A percentile compares a stretch with the other conserved stretches of the same genome.
Evolutionary conservation across 164 flowering plant species (phyloP).

Genomic region (Umbilicus rupestris): DNA sequence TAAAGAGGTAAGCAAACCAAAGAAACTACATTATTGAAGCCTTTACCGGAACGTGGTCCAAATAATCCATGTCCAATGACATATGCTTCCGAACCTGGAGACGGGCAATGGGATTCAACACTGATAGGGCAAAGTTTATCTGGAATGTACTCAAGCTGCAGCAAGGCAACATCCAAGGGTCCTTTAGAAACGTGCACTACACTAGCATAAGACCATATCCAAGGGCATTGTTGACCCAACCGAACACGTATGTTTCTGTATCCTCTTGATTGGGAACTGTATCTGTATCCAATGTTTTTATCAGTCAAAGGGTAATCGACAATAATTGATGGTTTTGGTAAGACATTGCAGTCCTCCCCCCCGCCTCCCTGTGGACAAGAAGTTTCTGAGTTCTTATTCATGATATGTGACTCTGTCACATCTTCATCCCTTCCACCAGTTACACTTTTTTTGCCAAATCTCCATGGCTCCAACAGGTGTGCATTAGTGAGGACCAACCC

Average conservation of each 20-base stretch:
- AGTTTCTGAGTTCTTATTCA: conserved; percentile 14
- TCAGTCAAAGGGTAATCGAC: conserved; percentile 18
- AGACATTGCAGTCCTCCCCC: conserved; percentile 11
- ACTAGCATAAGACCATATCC: conserved; percentile 74
- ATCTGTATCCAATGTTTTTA: conserved; percentile 14
- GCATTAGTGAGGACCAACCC: conserved; percentile 97
- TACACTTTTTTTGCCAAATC: conserved; percentile 54
- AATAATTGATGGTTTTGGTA: conserved; percentile 12
- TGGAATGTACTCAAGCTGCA: conserved; percentile 67
- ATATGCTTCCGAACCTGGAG: conserved; percentile 59
- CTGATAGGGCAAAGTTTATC: conserved; percentile 45
- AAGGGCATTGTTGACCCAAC: conserved; percentile 51
- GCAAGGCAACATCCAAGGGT: conserved; percentile 73
- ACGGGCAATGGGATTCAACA: conserved; percentile 42
- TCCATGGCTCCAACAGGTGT: conserved; percentile 96
- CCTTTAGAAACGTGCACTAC: conserved; percentile 69
- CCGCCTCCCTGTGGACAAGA: conserved; percentile 12
- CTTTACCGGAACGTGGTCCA: conserved; percentile 85
- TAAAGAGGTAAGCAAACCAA: not conserved
- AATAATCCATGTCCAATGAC: conserved; percentile 93
- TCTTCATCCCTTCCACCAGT: conserved; percentile 20
- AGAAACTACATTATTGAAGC: conserved; percentile 4
- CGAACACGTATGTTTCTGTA: conserved; percentile 56
- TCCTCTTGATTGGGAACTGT: conserved; percentile 16
- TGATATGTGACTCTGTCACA: conserved; percentile 9